A percentile compares a stretch with the other conserved stretches of the same genome.
Evolutionary conservation across 192 early-diverging fungal genomes (phyloP).

Genomic region (Mortierella claussenii): DNA sequence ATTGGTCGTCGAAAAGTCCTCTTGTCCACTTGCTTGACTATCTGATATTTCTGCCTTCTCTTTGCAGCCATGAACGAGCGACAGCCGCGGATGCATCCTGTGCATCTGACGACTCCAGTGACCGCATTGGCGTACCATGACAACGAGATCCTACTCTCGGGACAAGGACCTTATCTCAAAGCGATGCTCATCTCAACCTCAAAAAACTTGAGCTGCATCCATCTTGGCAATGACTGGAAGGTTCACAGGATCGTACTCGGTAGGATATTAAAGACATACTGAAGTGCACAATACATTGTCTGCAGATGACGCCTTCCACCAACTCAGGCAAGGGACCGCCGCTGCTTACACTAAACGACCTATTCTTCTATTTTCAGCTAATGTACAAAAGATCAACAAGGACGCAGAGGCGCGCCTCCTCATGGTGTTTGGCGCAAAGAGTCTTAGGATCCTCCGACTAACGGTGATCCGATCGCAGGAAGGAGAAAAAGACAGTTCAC

Average conservation of each 20-base stretch:
- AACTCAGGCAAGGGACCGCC: no score
- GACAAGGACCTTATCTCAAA: conserved; percentile 68
- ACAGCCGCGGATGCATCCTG: conserved; percentile 20
- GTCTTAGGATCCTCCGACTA: conserved; percentile 35
- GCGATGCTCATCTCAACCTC: conserved; percentile 57
- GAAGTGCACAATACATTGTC: no score
- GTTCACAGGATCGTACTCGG: conserved; percentile 65
- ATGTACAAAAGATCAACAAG: conserved; percentile 19
- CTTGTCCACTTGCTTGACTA: no score
- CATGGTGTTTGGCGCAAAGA: conserved; percentile 56
- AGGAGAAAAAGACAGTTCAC: neutral
- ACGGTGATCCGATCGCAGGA: neutral
- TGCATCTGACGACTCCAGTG: conserved; percentile 54
- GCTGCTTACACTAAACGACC: no score
- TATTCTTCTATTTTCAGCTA: conserved; percentile 24
- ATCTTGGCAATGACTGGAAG: conserved; percentile 53
- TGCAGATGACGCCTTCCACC: no score
- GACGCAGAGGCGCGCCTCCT: conserved; percentile 29
- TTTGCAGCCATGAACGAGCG: conserved; percentile 9
- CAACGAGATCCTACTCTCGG: conserved; percentile 58
- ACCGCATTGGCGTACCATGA: conserved; percentile 62
- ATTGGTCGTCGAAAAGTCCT: no score
- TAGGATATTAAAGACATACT: conserved; percentile 31
- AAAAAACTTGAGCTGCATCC: conserved; percentile 44
- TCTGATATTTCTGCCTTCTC: no score